A percentile compares a stretch with the other conserved stretches of the same genome.
Evolutionary conservation across 73 alveolate genomes (phyloP).

Genomic region (Symbiodinium natans): DNA sequence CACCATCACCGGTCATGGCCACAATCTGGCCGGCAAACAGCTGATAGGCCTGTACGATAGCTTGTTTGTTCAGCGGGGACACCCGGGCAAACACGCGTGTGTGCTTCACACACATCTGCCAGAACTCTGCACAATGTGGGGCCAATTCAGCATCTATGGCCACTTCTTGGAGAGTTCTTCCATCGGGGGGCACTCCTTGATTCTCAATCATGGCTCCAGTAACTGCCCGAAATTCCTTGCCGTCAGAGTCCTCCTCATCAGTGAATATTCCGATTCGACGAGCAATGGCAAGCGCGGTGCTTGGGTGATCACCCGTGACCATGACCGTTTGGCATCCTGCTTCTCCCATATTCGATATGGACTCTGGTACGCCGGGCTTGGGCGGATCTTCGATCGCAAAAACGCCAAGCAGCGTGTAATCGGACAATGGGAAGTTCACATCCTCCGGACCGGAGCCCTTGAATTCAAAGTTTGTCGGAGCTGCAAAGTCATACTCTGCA

Average conservation of each 20-base stretch:
- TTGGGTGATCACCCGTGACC: conserved; percentile 92
- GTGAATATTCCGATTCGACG: conserved; percentile 52
- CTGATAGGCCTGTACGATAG: conserved; percentile 75
- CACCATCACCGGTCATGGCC: conserved; percentile 96
- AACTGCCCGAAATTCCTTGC: conserved; percentile 13
- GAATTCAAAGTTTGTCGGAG: conserved; percentile 39
- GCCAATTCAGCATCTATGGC: conserved; percentile 13
- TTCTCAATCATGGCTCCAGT: conserved; percentile 59
- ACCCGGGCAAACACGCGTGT: conserved; percentile 76
- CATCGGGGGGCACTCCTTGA: conserved; percentile 61
- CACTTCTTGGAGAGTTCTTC: not conserved
- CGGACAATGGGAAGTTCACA: conserved; percentile 47
- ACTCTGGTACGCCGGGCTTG: conserved; percentile 44
- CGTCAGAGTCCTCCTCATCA: not conserved
- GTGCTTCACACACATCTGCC: conserved; percentile 53
- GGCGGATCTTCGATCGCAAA: conserved; percentile 87
- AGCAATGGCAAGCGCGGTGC: conserved; percentile 67
- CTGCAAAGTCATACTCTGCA: conserved; percentile 56
- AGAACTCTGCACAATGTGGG: conserved; percentile 43
- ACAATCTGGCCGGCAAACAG: conserved; percentile 47
- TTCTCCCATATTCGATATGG: conserved; percentile 17
- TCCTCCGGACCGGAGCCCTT: conserved; percentile 71
- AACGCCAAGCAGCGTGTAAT: conserved; percentile 38
- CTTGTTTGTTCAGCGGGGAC: conserved; percentile 82
- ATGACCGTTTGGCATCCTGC: conserved; percentile 85